phyloP scores from a whole-genome alignment of 78 protist genomes.

The Thecamonas trahens region DNA sequence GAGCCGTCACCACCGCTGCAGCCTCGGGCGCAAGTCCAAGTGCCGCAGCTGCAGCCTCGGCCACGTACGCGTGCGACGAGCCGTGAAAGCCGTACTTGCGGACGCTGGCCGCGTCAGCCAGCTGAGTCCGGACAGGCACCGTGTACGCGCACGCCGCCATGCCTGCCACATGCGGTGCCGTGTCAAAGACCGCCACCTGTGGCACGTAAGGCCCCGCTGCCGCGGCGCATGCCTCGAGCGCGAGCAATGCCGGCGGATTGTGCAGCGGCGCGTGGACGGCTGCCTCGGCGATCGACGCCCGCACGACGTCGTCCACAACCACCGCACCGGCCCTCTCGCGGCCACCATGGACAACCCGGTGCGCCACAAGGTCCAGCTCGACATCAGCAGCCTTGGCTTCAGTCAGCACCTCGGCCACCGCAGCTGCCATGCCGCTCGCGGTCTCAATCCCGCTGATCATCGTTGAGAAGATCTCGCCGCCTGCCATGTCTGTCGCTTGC shows the following conservation, averaged over 20 bases:
- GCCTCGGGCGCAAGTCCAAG: background rate
- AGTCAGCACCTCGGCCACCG: too few species aligned
- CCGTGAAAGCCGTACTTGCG: slow-evolving; percentile 43
- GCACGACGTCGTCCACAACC: background rate
- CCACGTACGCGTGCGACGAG: slow-evolving; percentile 11
- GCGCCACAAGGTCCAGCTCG: slow-evolving; percentile 15
- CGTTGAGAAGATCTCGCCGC: too few species aligned
- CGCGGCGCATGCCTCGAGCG: slow-evolving; percentile 12
- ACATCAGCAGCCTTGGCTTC: too few species aligned
- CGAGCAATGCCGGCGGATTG: slow-evolving; percentile 23
- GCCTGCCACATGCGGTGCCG: slow-evolving; percentile 24
- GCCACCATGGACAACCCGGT: slow-evolving; percentile 39
- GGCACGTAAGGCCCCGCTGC: background rate
- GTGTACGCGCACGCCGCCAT: slow-evolving; percentile 18
- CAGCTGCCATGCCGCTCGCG: too few species aligned
- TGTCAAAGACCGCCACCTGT: slow-evolving; percentile 35
- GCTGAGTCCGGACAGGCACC: slow-evolving; percentile 2
- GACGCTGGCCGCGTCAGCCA: background rate
- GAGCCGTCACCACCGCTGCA: background rate
- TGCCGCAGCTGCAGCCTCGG: background rate
- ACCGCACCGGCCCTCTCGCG: background rate
- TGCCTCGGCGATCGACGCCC: background rate
- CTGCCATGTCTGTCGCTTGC: too few species aligned
- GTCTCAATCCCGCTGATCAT: too few species aligned
- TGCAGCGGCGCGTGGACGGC: slow-evolving; percentile 31